These are phyloP conservation scores for Aspergillus pseudoglaucus DNA, from an alignment of 2,329 filamentous ascomycete species.

Conservation along the genomic window DNA sequence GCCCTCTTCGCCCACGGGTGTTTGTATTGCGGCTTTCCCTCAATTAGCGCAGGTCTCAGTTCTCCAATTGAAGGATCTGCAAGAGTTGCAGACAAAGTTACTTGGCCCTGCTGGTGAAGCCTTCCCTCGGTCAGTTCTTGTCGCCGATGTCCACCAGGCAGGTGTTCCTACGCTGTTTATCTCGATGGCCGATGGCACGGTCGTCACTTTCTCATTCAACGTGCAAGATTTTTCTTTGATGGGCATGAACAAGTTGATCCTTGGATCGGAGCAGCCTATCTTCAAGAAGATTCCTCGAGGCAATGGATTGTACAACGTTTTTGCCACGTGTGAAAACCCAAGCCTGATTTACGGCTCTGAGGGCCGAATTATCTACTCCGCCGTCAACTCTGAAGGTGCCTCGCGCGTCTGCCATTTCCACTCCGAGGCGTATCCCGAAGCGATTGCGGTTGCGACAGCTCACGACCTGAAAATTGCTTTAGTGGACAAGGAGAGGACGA, in stretches of 20 bases:
- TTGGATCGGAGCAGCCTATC: slow-evolving; percentile 78
- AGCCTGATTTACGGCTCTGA: slow-evolving; percentile 89
- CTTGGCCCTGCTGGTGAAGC: slow-evolving; percentile 63
- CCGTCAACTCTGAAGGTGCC: slow-evolving; percentile 82
- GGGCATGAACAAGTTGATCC: slow-evolving; percentile 69
- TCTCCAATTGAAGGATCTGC: slow-evolving; percentile 60
- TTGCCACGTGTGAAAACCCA: slow-evolving; percentile 89
- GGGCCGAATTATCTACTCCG: slow-evolving; percentile 83
- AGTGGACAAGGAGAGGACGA: slow-evolving; percentile 78
- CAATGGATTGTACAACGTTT: slow-evolving; percentile 67
- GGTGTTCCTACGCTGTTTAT: slow-evolving; percentile 74
- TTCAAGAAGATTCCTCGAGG: slow-evolving; percentile 70
- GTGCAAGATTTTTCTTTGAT: slow-evolving; percentile 56
- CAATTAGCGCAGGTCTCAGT: slow-evolving; percentile 72
- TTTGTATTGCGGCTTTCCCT: slow-evolving; percentile 84
- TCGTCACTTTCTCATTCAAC: slow-evolving; percentile 74
- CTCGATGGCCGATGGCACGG: slow-evolving; percentile 85
- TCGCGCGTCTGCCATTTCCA: slow-evolving; percentile 78
- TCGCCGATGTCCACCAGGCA: slow-evolving; percentile 65
- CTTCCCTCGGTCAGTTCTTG: slow-evolving; percentile 72
- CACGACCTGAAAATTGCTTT: slow-evolving; percentile 69
- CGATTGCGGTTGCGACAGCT: slow-evolving; percentile 73
- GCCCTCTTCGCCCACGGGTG: slow-evolving; percentile 53
- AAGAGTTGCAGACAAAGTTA: slow-evolving; percentile 58
- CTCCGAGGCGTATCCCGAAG: slow-evolving; percentile 69